Conservation (phyloP, 2,329 filamentous ascomycete genomes). For the Venturia effusa region DNA sequence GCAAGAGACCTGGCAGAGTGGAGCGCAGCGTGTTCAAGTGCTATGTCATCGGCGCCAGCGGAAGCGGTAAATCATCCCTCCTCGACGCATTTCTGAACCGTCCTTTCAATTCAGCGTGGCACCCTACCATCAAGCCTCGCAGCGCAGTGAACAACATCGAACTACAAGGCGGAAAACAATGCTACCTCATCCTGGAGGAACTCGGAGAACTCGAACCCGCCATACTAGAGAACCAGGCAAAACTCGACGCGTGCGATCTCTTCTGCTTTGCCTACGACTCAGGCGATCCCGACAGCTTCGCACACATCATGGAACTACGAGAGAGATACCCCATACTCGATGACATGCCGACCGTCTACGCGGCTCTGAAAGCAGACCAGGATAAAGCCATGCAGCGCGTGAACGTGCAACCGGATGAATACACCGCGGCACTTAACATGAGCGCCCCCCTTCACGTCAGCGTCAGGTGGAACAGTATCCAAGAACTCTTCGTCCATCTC, state of each 20-base stretch:
- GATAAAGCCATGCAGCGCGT: conserved; percentile 95
- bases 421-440: conserved; percentile 78
- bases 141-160: conserved; percentile 95
- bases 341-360: conserved; percentile 83
- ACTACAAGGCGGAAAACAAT: conserved; percentile 89
- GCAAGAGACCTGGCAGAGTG: conserved; percentile 46
- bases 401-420: conserved; percentile 83
- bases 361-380: conserved; percentile 85
- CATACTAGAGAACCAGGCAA: conserved; percentile 81
- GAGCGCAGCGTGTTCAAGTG: conserved; percentile 92
- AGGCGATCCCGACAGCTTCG: conserved; percentile 90
- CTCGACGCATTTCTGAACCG: conserved; percentile 85
- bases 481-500: conserved; percentile 82
- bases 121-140: conserved; percentile 88
- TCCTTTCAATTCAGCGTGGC: conserved; percentile 73
- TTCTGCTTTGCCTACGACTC: conserved; percentile 96
- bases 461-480: conserved; percentile 87
- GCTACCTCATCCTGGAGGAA: conserved; percentile 91
- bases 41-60: conserved; percentile 77
- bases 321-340: conserved; percentile 73
- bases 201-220: conserved; percentile 92
- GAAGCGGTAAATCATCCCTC: conserved; percentile 82
- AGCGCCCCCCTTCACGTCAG: conserved; percentile 86
- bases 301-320: conserved; percentile 75
- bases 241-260: conserved; percentile 85